Evolutionary conservation across 2,329 filamentous ascomycete genomes (phyloP), one percentile per base, ranked within the genome.

Genomic region (Chalara sp.): DNA sequence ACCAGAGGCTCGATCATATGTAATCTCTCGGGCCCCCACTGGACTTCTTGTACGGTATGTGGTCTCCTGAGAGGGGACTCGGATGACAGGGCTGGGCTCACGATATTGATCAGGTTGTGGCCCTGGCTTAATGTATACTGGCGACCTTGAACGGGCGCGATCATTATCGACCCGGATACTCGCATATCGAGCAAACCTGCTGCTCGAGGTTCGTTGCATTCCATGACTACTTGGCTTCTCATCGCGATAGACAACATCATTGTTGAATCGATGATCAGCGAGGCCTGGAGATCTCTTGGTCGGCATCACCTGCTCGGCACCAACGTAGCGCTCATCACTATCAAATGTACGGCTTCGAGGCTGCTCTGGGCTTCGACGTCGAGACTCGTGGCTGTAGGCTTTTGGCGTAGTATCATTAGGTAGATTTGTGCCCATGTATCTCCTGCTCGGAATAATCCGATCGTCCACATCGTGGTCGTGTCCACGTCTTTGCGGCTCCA

Each of bases 141-240:
- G 65, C 39, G 68, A 68, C 46, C 60, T 62, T 12, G 67, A 67
- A 54, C 63, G 65, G 11, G 58, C 57, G 46, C 61, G 62, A 40
- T 64, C 65, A 51, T 58, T 58, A 52, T 62, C 58, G n/a, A 61
- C 57, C 55, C 64, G 58, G 47, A 64, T 62, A 55, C 62, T 64
- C 52, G 65, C 64, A 50, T 66, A 67, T 30, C 64, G 50, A 48
- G 63, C 62, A 56, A 61, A 65, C 55, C 64, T 62, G 47, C 62
- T 62, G 47, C 62, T 63, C 10, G 63, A 61, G 32, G 61, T 61
- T 35, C 59, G 61, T 37, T 60, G 55, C 47, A 55, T 53, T 41
- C 56, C 56, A 45, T 61, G 56, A 44, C 56, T 63, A 47, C 47
- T 52, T 52, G 65, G 62, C 57, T 64, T 59, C 50, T 66, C 64